Base-by-base conservation (phyloP, 2,329 filamentous ascomycete species). In the Onygenales sp. region DNA sequence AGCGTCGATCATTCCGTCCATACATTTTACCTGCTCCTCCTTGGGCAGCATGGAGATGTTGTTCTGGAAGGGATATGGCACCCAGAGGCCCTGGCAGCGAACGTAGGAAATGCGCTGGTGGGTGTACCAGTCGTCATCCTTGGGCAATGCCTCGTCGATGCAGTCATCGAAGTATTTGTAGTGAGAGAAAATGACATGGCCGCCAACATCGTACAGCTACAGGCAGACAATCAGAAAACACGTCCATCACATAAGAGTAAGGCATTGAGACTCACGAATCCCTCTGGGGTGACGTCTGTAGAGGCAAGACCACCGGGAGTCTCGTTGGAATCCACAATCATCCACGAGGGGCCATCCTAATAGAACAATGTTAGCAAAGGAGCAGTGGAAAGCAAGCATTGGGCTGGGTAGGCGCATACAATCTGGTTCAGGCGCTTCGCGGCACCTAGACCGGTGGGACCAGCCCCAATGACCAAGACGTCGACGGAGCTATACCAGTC, bases 101-200 rank as follows among this genome's bases (percentile, higher is more conserved):
- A 98, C 92, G 72, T 98, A 98, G 59, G 93, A 98, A 75, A 98
- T 93, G 70, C 93, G 91, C 80, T 98, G 87, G 79, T 98, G 93
- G 61, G 84, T 88, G 77, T 87, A 97, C 93, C 93, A 98, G 77
- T 98, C 93, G 56, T 88, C 86, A 55, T 90, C 83, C 68, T 89
- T 89, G 65, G 93, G 93, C 42, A 98, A 85, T 51, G 93, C 93
- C 80, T 98, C 93, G 72, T 97, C 83, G 70, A 98, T 86, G 78
- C 88, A 94, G 79, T 98, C 93, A 77, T 98, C 93, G 72, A 98
- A 98, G 84, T 98, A 98, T 79, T 96, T 96, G 86, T 98, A 98
- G 83, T 96, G 91, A 64, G 91, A 96, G 82, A 96, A 96, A 77
- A 96, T 96, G 75, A 96, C 91, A 76, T 96, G 91, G 65, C 91